Base-by-base conservation (phyloP, 2,329 filamentous ascomycete species). In the Fusarium globosum region DNA sequence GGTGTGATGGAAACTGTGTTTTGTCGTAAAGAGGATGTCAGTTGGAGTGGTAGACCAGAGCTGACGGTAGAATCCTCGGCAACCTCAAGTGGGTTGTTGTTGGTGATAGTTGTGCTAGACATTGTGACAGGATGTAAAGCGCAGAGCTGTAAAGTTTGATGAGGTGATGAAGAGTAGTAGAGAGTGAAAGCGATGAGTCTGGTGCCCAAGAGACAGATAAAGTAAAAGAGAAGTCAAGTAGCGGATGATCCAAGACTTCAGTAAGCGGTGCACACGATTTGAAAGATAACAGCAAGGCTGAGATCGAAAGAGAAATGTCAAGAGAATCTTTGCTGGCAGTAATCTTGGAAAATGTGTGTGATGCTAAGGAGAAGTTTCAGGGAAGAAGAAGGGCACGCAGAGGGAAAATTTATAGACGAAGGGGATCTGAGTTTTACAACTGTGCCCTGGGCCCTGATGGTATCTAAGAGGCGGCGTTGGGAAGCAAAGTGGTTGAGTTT, bases 301-400 rank as follows among this genome's bases (percentile, higher is more conserved):
- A 18, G 20, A 28, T 26, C 18, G 23, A 10, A 28, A 28, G 14
- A 16, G 10, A 55, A 41, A 6, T 13, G 20, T 10, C 2, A 6
- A 18, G 2, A 28, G 15, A 13, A 12, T 26, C 13, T 9, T 26
- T n/a, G 23, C 20, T 53, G n/a, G 14, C 51, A 28, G 51, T 53
- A 21, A 18, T 14, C 51, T 53, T 38, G 7, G 4, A 2, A n/a
- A 21, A 13, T 55, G 2, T 39, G 20, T n/a, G 15, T 4, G 51
- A 28, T 55, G 20, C 9, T 28, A 16, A 30, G 20, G 20, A 28
- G 26, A 41, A n/a, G 6, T n/a, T 41, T 21, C 15, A 0, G 11
- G 3, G 14, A 4, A 2, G 2, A 11, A 16, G 15, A n/a, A 14
- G n/a, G 35, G 35, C 9, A 28, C 5, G 35, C 1, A 13, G 23